Evolutionary conservation across 2,329 filamentous ascomycete genomes (phyloP).

Genomic region (Rugonectria rugulosa): DNA sequence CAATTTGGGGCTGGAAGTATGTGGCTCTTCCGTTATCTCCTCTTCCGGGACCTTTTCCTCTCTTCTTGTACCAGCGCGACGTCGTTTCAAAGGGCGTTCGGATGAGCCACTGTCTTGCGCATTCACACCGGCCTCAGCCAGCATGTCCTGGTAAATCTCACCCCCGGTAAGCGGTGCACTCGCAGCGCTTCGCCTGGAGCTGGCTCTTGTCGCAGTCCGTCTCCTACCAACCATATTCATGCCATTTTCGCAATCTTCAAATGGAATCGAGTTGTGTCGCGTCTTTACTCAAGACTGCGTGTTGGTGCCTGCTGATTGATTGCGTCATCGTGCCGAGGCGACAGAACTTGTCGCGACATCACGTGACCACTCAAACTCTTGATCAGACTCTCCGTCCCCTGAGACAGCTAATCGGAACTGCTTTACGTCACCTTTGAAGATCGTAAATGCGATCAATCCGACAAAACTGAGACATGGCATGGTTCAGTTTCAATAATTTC

Average conservation of each 20-base stretch:
- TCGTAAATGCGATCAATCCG: no score
- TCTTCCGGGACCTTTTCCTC: background rate
- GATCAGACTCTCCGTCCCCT: no score
- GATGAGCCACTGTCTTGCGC: constrained; percentile 34
- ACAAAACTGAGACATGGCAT: no score
- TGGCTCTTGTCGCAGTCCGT: constrained; percentile 36
- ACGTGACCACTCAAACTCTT: constrained; percentile 15
- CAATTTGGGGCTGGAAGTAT: background rate
- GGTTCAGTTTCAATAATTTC: no score
- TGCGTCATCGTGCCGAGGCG: constrained; percentile 35
- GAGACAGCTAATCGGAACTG: no score
- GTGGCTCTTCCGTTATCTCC: background rate
- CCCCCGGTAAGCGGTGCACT: constrained; percentile 37
- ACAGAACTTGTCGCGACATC: constrained; percentile 20
- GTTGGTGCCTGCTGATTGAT: constrained; percentile 24
- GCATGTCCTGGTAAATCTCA: constrained; percentile 58
- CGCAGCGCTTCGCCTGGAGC: constrained; percentile 24
- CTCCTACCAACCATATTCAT: constrained; percentile 43
- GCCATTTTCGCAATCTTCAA: constrained; percentile 12
- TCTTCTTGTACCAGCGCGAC: constrained; percentile 36
- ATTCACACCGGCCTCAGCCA: constrained; percentile 56
- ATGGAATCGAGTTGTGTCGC: constrained; percentile 1
- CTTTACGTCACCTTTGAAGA: no score
- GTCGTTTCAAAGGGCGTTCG: constrained; percentile 52
- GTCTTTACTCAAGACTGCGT: constrained; percentile 22